Conservation (phyloP, 192 early-diverging fungal species). For the Gamsiella multidivaricata region DNA sequence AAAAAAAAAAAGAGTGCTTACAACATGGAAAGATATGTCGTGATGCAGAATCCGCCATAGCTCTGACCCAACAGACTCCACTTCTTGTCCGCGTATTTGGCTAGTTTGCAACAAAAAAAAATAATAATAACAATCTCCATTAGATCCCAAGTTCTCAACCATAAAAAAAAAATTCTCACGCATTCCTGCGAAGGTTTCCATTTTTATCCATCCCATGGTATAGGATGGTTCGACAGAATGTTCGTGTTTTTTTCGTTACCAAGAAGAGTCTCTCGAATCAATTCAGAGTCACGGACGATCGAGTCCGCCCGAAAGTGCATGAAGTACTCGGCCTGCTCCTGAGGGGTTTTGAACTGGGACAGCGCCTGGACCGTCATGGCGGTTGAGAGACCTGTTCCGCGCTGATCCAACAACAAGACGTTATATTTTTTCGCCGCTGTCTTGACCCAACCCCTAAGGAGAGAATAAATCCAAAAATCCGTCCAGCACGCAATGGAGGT, state of each 20-base stretch:
- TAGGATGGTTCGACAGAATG: not conserved
- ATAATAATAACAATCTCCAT: not conserved
- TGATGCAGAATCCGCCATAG: constrained; percentile 78
- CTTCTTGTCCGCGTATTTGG: constrained; percentile 36
- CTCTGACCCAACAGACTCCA: constrained; percentile 72
- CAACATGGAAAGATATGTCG: constrained; percentile 75
- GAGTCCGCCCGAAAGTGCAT: constrained; percentile 75
- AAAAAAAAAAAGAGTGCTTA: constrained; percentile 37
- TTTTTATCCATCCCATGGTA: too few species aligned
- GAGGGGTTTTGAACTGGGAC: constrained; percentile 57
- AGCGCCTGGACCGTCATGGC: constrained; percentile 64
- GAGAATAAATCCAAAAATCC: too few species aligned
- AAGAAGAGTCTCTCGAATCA: constrained; percentile 68
- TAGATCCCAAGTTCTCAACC: not conserved
- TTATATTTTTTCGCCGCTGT: constrained; percentile 69
- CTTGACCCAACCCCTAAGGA: constrained; percentile 47
- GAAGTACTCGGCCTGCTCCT: constrained; percentile 69
- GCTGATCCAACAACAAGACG: constrained; percentile 74
- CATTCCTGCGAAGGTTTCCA: too few species aligned
- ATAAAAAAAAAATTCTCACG: not conserved
- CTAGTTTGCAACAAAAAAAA: constrained; percentile 3
- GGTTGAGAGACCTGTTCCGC: constrained; percentile 74
- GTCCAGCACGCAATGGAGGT: too few species aligned
- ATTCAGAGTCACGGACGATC: constrained; percentile 75
- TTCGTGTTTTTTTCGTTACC: constrained; percentile 14